A percentile compares a stretch with the other conserved stretches of the same genome.
Evolutionary conservation across 352 stramenopile genomes (phyloP).

Genomic region (Pythium phragmitis): DNA sequence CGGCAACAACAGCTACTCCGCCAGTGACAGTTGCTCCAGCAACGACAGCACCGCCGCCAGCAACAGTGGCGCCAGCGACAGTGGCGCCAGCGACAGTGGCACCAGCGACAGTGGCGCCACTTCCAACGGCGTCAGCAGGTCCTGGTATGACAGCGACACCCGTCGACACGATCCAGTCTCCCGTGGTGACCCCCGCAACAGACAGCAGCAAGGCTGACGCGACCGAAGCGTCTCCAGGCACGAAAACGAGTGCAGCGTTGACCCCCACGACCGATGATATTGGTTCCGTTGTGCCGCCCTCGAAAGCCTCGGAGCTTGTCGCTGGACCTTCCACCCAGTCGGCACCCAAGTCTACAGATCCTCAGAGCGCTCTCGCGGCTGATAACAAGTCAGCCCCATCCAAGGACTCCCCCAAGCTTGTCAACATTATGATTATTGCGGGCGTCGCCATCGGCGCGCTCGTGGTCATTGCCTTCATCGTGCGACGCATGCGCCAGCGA

Average conservation of each 20-base stretch:
- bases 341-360: slow-evolving; percentile 4
- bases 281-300: slow-evolving; percentile 15
- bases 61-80: too few species aligned
- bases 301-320: slow-evolving; percentile 7
- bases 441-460: slow-evolving; percentile 40
- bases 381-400: slow-evolving; percentile 2
- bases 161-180: too few species aligned
- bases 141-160: background rate
- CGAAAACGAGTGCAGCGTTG: background rate
- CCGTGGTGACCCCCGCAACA: too few species aligned
- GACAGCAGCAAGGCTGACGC: too few species aligned
- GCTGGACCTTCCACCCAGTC: background rate
- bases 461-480: slow-evolving; percentile 51
- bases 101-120: background rate
- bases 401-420: slow-evolving; percentile 27
- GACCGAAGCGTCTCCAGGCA: too few species aligned
- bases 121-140: background rate
- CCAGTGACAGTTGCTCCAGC: too few species aligned
- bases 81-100: background rate
- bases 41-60: background rate
- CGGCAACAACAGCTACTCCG: too few species aligned
- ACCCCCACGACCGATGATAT: background rate
- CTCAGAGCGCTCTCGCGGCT: slow-evolving; percentile 18
- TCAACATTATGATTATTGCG: slow-evolving; percentile 52
- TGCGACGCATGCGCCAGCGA: slow-evolving; percentile 34